Evolutionary conservation across 306 rosid species (phyloP).

Genomic region (Benincasa hispida): DNA sequence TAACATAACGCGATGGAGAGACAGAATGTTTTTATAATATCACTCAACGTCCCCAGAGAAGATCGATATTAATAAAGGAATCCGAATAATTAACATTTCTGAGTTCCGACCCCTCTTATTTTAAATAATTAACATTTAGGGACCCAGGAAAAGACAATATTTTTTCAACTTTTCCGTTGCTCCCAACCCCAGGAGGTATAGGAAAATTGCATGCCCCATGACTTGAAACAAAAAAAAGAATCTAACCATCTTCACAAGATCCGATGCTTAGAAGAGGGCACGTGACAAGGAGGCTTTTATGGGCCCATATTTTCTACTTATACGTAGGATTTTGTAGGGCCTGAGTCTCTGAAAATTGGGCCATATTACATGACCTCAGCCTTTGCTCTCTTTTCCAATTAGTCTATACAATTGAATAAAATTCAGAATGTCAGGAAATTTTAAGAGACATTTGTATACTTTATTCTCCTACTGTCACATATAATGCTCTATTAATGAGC

Average conservation of each 20-base stretch:
- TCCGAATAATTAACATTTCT: not conserved
- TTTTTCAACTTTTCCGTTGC: not conserved
- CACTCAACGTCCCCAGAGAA: not conserved
- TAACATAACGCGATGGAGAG: not conserved
- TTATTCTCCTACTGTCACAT: not conserved
- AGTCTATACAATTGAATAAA: not conserved
- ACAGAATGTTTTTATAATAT: not conserved
- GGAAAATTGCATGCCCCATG: not conserved
- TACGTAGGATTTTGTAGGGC: constrained; percentile 1
- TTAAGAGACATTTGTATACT: not conserved
- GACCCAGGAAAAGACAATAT: not conserved
- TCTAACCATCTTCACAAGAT: not conserved
- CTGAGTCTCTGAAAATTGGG: not conserved
- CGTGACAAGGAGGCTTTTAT: not conserved
- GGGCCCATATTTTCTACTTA: not conserved
- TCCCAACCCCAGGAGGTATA: not conserved
- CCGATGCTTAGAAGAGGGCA: not conserved
- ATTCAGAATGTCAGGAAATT: not conserved
- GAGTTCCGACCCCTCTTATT: not conserved
- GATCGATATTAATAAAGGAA: not conserved
- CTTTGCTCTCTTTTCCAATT: not conserved
- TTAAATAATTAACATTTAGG: not conserved
- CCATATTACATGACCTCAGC: not conserved
- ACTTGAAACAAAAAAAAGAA: not conserved
- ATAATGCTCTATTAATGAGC: not conserved